Percentiles rank a stretch among this genome's conserved stretches.
Evolutionary conservation across 2,329 filamentous ascomycete species (phyloP).

Genomic region (Trichoderma simmonsii): DNA sequence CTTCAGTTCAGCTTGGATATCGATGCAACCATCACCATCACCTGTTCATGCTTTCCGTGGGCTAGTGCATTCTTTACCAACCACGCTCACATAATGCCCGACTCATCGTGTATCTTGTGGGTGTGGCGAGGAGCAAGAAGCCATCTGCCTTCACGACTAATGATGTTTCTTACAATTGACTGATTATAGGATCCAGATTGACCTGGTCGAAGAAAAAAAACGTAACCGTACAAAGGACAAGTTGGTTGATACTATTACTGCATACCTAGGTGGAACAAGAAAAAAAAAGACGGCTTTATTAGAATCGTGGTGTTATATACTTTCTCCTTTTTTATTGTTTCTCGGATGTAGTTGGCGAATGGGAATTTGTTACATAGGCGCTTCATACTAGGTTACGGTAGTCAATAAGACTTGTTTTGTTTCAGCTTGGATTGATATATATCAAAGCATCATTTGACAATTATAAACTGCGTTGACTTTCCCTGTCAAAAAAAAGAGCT

Average conservation of each 20-base stretch:
- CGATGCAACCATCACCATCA: neutral
- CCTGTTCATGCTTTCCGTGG: neutral
- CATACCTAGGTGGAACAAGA: neutral
- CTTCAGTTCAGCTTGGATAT: neutral
- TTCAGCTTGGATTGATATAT: neutral
- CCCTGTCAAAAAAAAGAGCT: neutral
- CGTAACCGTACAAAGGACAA: neutral
- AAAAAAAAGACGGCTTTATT: neutral
- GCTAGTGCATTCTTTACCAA: neutral
- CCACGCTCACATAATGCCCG: neutral
- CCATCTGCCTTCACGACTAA: neutral
- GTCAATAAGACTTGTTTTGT: neutral
- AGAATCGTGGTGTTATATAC: neutral
- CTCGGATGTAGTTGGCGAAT: neutral
- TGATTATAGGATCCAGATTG: neutral
- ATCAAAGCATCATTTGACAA: neutral
- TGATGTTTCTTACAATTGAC: conserved; percentile 1
- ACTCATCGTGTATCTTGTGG: neutral
- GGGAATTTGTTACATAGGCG: neutral
- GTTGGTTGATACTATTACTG: neutral
- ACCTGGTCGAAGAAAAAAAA: neutral
- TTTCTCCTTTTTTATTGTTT: neutral
- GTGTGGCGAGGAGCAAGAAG: neutral
- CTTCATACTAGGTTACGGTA: neutral
- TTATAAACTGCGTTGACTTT: conserved; percentile 4